A percentile compares a stretch with the other conserved stretches of the same genome.
These are phyloP conservation scores for Saccharomyces uvarum DNA, from an alignment of 1,139 yeast genomes.

Conservation along the genomic window DNA sequence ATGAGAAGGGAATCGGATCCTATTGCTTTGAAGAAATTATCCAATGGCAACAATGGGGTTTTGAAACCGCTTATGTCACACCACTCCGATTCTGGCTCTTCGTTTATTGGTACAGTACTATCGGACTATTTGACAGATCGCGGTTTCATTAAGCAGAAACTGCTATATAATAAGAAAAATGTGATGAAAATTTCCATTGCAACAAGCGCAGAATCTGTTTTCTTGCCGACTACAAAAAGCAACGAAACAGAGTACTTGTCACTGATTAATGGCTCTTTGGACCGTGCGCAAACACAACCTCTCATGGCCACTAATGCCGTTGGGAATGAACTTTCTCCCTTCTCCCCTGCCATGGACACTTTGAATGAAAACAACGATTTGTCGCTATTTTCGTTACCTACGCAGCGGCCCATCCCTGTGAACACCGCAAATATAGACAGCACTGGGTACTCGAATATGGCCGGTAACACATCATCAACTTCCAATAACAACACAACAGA, in stretches of 20 bases:
- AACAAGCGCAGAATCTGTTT: conserved; percentile 21
- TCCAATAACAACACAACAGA: neutral
- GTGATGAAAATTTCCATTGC: conserved; percentile 17
- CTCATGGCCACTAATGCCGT: neutral
- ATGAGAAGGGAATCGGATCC: neutral
- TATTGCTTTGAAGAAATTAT: neutral
- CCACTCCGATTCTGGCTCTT: neutral
- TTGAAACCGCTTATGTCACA: neutral
- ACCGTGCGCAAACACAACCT: neutral
- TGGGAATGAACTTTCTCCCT: neutral
- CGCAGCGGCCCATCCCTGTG: neutral
- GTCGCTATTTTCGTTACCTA: neutral
- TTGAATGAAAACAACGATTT: conserved; percentile 5
- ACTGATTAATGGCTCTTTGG: neutral
- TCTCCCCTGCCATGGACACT: conserved; percentile 2
- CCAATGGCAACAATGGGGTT: neutral
- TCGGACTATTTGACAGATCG: conserved; percentile 4
- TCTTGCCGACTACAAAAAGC: conserved; percentile 19
- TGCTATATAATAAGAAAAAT: conserved; percentile 12
- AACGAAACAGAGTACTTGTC: conserved; percentile 1
- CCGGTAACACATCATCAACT: neutral
- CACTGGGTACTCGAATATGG: neutral
- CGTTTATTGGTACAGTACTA: neutral
- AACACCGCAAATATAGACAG: neutral
- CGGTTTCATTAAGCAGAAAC: conserved; percentile 9